phyloP scores from a whole-genome alignment of 441 rosid species.

The Populus hybrid region DNA sequence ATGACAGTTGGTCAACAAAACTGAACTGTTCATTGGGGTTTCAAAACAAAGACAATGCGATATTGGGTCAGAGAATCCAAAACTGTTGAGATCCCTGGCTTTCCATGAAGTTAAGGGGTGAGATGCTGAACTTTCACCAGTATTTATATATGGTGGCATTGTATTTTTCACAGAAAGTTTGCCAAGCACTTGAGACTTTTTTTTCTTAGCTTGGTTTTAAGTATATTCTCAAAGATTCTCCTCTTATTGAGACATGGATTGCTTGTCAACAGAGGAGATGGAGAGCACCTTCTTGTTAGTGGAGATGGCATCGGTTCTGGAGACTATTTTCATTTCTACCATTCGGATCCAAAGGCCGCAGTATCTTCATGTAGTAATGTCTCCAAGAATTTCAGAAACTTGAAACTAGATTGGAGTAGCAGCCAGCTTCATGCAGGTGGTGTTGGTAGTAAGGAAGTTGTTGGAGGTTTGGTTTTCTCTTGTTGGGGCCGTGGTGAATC shows the following conservation, averaged over 20 bases:
- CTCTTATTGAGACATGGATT: neutral
- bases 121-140: conserved; percentile 16
- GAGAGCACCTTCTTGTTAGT: conserved; percentile 49
- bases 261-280: conserved; percentile 51
- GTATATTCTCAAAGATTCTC: neutral
- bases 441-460: conserved; percentile 32
- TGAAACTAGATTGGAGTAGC: conserved; percentile 33
- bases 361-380: conserved; percentile 34
- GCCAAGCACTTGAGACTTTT: neutral
- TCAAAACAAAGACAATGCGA: conserved; percentile 52
- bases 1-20: conserved; percentile 46
- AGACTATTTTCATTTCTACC: conserved; percentile 59
- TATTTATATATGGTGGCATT: neutral
- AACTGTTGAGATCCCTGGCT: conserved; percentile 45
- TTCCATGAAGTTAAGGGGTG: conserved; percentile 57
- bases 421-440: conserved; percentile 14
- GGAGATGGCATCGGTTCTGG: conserved; percentile 61
- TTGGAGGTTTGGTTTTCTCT: conserved; percentile 70
- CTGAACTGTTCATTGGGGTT: conserved; percentile 58
- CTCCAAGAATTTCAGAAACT: conserved; percentile 31
- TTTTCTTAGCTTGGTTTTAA: neutral
- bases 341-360: conserved; percentile 23
- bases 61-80: conserved; percentile 53
- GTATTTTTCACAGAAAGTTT: neutral
- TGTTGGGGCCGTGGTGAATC: conserved; percentile 51